Conservation (phyloP, 345 rosid genomes). For the Arabis alpina region DNA sequence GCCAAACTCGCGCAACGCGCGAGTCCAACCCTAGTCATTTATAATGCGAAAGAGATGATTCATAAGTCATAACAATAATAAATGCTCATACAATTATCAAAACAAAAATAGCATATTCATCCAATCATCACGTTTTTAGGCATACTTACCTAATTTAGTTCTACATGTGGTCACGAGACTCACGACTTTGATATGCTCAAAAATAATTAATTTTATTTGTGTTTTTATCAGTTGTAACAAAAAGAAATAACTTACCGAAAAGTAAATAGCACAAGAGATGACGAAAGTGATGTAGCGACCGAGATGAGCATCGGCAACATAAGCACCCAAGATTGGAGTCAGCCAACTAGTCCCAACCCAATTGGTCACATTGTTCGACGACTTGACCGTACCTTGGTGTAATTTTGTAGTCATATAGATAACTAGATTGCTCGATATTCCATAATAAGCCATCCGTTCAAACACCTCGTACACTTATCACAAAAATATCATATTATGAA, state of each 20-base stretch:
- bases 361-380: conserved; percentile 89
- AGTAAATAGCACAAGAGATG: conserved; percentile 56
- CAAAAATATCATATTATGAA: too few relatives aligned
- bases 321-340: conserved; percentile 87
- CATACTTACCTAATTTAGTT: conserved; percentile 12
- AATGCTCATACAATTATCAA: neutral
- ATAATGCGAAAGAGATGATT: too few relatives aligned
- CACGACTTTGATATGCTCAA: neutral
- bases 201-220: too few relatives aligned
- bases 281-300: conserved; percentile 89
- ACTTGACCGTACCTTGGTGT: conserved; percentile 81
- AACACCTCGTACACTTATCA: conserved; percentile 72
- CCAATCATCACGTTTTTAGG: neutral
- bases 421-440: conserved; percentile 78
- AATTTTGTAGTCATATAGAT: conserved; percentile 75
- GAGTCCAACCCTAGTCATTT: too few relatives aligned
- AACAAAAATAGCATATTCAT: neutral
- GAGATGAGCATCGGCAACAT: conserved; percentile 81
- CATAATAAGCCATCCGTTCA: conserved; percentile 90
- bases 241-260: conserved; percentile 47
- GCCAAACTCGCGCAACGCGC: too few relatives aligned
- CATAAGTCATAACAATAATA: too few relatives aligned
- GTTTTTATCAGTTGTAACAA: too few relatives aligned
- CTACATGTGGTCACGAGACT: neutral
- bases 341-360: conserved; percentile 92